Evolutionary conservation across 805 yeast species (phyloP).

Genomic region (Cyberlindnera amylophila): DNA sequence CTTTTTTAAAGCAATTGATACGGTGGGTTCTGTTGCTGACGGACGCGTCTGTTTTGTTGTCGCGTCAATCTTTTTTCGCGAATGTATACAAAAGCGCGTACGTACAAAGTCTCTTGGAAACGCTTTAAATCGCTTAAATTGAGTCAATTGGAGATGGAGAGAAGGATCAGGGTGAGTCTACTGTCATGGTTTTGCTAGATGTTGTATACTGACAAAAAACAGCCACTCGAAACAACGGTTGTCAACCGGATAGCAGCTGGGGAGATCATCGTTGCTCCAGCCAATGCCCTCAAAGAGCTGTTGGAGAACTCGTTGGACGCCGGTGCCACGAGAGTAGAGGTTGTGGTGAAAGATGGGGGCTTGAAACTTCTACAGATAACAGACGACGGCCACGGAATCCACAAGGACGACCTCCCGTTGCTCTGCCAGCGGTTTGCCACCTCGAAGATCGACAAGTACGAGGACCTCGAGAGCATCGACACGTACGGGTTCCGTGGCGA

Average conservation of each 20-base stretch:
- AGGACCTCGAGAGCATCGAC: constrained; percentile 63
- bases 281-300: constrained; percentile 90
- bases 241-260: constrained; percentile 96
- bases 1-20: too few species aligned
- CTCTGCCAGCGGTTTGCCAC: constrained; percentile 94
- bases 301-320: constrained; percentile 94
- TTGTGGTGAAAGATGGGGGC: constrained; percentile 89
- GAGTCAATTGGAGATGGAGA: too few species aligned
- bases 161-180: constrained; percentile 2
- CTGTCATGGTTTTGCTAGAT: too few species aligned
- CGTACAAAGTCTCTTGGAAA: too few species aligned
- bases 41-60: too few species aligned
- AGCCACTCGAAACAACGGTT: constrained; percentile 61
- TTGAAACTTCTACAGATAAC: constrained; percentile 78
- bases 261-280: constrained; percentile 89
- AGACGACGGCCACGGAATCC: constrained; percentile 86
- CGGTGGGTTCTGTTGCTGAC: too few species aligned
- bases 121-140: too few species aligned
- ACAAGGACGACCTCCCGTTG: constrained; percentile 64
- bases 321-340: constrained; percentile 64
- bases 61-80: too few species aligned
- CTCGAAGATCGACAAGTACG: constrained; percentile 70
- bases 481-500: constrained; percentile 97
- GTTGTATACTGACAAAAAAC: too few species aligned
- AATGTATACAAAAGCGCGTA: too few species aligned